Evolutionary conservation across 208 protist genomes (phyloP).

Genomic region (Tritrichomonas musculus): DNA sequence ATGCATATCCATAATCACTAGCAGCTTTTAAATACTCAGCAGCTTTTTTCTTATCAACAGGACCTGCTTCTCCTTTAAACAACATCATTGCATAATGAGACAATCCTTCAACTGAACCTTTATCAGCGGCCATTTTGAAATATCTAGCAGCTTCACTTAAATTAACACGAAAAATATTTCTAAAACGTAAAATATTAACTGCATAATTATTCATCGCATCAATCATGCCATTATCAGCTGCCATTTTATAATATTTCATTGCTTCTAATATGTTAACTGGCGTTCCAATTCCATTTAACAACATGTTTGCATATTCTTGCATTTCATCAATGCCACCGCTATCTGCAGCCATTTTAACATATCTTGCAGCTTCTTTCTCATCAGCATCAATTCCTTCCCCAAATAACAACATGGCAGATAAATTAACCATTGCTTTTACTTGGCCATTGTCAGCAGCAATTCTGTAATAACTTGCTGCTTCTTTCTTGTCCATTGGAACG

Average conservation of each 20-base stretch:
- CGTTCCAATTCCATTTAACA: not conserved
- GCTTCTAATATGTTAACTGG: not conserved
- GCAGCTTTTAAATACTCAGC: not conserved
- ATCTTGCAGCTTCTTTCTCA: not conserved
- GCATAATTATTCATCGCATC: not conserved
- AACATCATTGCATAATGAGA: not conserved
- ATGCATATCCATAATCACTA: not conserved
- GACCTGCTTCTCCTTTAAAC: not conserved
- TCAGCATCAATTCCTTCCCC: not conserved
- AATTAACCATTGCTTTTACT: not conserved
- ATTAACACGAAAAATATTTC: not conserved
- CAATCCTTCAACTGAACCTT: not conserved
- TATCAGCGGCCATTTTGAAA: not conserved
- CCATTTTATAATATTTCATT: not conserved
- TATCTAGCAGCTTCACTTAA: not conserved
- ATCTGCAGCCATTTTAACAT: not conserved
- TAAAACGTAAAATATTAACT: not conserved
- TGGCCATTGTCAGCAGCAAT: conserved; percentile 4
- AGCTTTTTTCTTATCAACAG: not conserved
- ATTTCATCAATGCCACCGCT: not conserved
- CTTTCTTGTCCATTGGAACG: not conserved
- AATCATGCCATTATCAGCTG: not conserved
- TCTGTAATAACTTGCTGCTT: not conserved
- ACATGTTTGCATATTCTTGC: not conserved
- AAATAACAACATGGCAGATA: not conserved